phyloP scores from a whole-genome alignment of 371 early-diverging fungal species.

The Apophysomyces variabilis region DNA sequence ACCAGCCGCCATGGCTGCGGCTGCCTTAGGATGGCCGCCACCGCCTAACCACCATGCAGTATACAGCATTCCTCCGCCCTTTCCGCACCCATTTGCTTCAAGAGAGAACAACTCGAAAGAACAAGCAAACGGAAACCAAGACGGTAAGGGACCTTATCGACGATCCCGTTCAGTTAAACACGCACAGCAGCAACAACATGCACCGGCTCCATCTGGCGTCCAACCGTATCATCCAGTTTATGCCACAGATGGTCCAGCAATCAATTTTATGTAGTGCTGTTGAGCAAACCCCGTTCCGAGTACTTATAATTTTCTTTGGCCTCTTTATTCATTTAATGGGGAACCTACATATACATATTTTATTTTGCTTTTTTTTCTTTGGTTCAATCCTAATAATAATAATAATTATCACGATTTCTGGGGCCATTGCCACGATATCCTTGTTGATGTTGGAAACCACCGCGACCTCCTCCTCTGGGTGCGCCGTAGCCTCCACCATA shows the following conservation, averaged over 20 bases:
- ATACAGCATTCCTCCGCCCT: neutral
- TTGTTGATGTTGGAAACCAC: slow-evolving; percentile 31
- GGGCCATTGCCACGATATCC: slow-evolving; percentile 17
- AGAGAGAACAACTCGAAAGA: neutral
- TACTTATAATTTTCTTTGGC: too few species aligned
- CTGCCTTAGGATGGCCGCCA: slow-evolving; percentile 5
- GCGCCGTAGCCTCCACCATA: slow-evolving; percentile 23
- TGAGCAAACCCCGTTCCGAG: too few species aligned
- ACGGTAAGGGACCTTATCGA: neutral
- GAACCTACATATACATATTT: too few species aligned
- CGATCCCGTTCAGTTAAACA: neutral
- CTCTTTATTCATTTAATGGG: too few species aligned
- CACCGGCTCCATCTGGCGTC: neutral
- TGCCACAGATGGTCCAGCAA: neutral
- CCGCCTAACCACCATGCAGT: neutral
- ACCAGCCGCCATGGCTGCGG: neutral
- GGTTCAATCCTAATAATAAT: neutral
- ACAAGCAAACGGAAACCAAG: neutral
- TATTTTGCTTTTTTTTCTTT: too few species aligned
- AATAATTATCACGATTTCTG: slow-evolving; percentile 1
- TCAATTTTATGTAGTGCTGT: neutral
- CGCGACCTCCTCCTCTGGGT: slow-evolving; percentile 18
- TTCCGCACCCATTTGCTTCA: neutral
- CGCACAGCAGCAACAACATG: neutral
- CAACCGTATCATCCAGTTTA: neutral